Base-by-base conservation (phyloP, 495 filamentous ascomycete genomes). In the Hyaloscypha hepaticicola region DNA sequence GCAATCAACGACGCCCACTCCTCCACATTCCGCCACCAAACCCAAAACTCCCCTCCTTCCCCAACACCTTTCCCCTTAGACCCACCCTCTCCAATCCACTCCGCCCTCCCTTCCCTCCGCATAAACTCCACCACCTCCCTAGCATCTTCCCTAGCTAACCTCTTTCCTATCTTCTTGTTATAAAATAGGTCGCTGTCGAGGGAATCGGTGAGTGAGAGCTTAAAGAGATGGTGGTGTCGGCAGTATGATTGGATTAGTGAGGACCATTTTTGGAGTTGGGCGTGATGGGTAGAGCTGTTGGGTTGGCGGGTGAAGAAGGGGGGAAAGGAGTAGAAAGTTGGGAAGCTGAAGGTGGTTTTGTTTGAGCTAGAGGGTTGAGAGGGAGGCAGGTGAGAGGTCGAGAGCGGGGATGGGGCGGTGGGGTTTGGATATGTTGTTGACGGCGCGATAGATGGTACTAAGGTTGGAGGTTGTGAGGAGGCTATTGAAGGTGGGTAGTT, bases 191-290 rank as follows among this genome's bases (percentile, higher is more conserved):
- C 73, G 21, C 72, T 70, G 19, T 73, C 81, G 11, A 89, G 72
- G 2, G 85, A 82, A 22, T 90, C 79, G 45, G 83, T 76, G 14
- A 95, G 77, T 3, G 86, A 79, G 29, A 97, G 82, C 31, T 84
- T 83, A 80, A 84, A 96, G 70, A 90, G 72, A 48, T 82, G 85
- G 76, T 94, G 84, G 73, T 88, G 81, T 0, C 86, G 84, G 75
- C 90, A 93, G 87, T 95, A 99, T 70, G 87, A 70, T 63, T 89
- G 91, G 70, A 99, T 87, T 21, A 96, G 84, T n/a, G 84, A 72
- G 48, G 89, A 87, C 95, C 95, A 99, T 78, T 89, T 90, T 34
- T 81, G 76, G 58, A 92, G 86, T 74, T 98, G 95, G 25, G 86
- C 82, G 75, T 85, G 82, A 70, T 85, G 89, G 12, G 91, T 96